Evolutionary conservation across 331 rosid species (phyloP).

Genomic region (Rosa hybrid): DNA sequence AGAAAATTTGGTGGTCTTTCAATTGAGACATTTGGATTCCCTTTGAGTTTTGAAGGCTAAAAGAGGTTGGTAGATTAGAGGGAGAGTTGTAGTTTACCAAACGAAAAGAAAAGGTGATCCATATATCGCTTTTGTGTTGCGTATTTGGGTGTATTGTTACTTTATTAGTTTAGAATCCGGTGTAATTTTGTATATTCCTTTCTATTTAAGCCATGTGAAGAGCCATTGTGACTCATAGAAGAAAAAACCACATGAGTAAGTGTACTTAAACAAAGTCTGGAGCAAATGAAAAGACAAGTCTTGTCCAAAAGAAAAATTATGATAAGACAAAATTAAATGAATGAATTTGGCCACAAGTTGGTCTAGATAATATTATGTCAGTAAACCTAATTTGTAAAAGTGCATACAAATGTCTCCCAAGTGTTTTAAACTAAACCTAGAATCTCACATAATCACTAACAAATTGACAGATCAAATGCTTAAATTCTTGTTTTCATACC

Average conservation of each 20-base stretch:
- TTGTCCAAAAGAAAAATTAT: too few relatives aligned
- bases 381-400: background rate
- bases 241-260: background rate
- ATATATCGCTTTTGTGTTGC: background rate
- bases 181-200: background rate
- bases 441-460: background rate
- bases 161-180: too few relatives aligned
- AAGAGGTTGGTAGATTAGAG: slow-evolving; percentile 5
- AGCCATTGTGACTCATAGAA: background rate
- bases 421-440: background rate
- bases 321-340: background rate
- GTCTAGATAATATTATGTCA: slow-evolving; percentile 12
- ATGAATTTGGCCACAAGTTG: background rate
- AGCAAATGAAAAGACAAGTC: background rate
- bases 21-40: slow-evolving; percentile 1
- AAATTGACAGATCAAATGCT: background rate
- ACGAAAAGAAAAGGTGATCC: slow-evolving; percentile 4
- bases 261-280: background rate
- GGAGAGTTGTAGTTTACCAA: slow-evolving; percentile 19
- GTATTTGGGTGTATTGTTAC: background rate
- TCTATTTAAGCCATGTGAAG: background rate
- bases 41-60: background rate
- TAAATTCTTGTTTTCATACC: background rate
- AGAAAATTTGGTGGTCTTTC: slow-evolving; percentile 12
- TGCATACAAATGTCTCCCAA: background rate